Evolutionary conservation across 805 yeast genomes (phyloP).

Genomic region (Clavispora vitiphila): DNA sequence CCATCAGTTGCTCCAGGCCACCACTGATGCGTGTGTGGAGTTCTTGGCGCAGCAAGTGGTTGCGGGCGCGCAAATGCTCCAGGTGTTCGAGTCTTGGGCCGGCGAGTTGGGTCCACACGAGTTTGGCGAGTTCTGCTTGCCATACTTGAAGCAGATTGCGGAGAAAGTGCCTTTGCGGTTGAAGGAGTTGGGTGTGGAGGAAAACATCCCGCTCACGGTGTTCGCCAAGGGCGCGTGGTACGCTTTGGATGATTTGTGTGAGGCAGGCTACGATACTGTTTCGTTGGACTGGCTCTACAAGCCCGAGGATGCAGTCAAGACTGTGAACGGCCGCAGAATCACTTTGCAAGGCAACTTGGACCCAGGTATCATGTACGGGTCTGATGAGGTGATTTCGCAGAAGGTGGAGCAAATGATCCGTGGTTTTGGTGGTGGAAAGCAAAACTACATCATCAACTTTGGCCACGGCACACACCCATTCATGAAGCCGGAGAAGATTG

Average conservation of each 20-base stretch:
- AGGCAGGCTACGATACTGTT: slow-evolving; percentile 77
- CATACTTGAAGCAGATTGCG: slow-evolving; percentile 77
- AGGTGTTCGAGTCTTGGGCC: slow-evolving; percentile 97
- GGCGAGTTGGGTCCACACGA: slow-evolving; percentile 92
- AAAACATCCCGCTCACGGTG: slow-evolving; percentile 77
- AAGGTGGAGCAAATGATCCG: slow-evolving; percentile 85
- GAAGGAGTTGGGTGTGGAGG: slow-evolving; percentile 62
- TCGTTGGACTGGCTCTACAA: slow-evolving; percentile 89
- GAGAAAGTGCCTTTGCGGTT: slow-evolving; percentile 63
- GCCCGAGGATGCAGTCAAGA: slow-evolving; percentile 78
- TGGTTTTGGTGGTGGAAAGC: slow-evolving; percentile 93
- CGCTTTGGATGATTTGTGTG: slow-evolving; percentile 80
- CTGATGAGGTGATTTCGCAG: slow-evolving; percentile 69
- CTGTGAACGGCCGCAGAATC: slow-evolving; percentile 66
- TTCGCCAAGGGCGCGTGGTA: slow-evolving; percentile 98
- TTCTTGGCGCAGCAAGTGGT: slow-evolving; percentile 90
- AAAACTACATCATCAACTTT: slow-evolving; percentile 86
- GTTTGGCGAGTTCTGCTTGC: slow-evolving; percentile 82
- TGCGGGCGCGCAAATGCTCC: slow-evolving; percentile 98
- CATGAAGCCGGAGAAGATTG: slow-evolving; percentile 89
- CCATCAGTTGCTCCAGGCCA: slow-evolving; percentile 64
- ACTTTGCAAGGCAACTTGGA: slow-evolving; percentile 92
- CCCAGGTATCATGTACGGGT: slow-evolving; percentile 92
- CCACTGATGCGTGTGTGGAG: slow-evolving; percentile 85
- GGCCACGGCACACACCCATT: slow-evolving; percentile 99